phyloP scores from a whole-genome alignment of 805 yeast genomes.

The Candida patagonica region DNA sequence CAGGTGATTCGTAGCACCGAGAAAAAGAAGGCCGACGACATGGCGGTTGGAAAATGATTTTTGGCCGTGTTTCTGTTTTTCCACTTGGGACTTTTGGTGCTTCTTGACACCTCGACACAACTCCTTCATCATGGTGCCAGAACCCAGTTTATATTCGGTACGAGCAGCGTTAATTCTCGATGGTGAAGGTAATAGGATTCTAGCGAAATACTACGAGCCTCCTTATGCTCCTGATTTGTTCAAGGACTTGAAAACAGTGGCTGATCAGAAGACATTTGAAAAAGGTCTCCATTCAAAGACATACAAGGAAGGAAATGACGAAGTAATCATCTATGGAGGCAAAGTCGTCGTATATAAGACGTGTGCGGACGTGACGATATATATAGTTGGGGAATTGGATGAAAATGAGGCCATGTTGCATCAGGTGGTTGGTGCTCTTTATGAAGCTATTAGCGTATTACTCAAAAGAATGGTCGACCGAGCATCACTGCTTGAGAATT shows the following conservation, averaged over 20 bases:
- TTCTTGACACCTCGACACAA: too few relatives aligned
- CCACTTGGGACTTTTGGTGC: too few relatives aligned
- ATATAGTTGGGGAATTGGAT: constrained; percentile 61
- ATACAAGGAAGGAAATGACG: constrained; percentile 71
- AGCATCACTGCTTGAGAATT: constrained; percentile 66
- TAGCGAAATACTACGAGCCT: constrained; percentile 73
- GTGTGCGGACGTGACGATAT: constrained; percentile 61
- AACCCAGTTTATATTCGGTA: constrained; percentile 52
- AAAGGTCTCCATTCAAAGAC: constrained; percentile 61
- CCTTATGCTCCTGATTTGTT: constrained; percentile 35
- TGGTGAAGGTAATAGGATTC: constrained; percentile 67
- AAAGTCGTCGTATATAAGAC: constrained; percentile 83
- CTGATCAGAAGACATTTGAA: constrained; percentile 74
- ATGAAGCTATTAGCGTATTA: constrained; percentile 72
- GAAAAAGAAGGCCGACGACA: constrained; percentile 36
- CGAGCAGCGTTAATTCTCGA: constrained; percentile 76
- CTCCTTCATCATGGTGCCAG: constrained; percentile 5
- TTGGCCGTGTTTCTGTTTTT: not conserved
- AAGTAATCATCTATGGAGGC: constrained; percentile 69
- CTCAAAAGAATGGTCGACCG: constrained; percentile 65
- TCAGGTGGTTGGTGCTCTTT: constrained; percentile 65
- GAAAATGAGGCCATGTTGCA: constrained; percentile 81
- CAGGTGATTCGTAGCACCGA: constrained; percentile 40
- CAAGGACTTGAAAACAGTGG: constrained; percentile 33
- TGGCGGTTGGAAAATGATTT: not conserved